These are phyloP conservation scores for Aspergillus homomorphus DNA, from an alignment of 495 filamentous ascomycete species.

Conservation along the genomic window DNA sequence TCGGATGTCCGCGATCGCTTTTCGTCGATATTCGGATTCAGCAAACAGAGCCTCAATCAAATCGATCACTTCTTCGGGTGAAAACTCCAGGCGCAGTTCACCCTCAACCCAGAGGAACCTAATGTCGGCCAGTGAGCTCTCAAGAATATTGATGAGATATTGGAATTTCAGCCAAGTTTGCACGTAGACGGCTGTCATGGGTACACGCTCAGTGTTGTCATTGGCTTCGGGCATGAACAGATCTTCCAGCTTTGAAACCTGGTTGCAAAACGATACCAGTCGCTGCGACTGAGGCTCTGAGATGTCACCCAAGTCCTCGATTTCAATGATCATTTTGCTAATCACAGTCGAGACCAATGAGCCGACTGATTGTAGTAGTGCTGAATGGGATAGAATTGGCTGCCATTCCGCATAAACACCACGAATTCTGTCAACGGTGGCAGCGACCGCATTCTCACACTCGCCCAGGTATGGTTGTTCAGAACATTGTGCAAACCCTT, in stretches of 20 bases:
- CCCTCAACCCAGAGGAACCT: constrained; percentile 84
- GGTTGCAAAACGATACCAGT: constrained; percentile 68
- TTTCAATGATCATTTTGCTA: constrained; percentile 76
- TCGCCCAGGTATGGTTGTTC: constrained; percentile 59
- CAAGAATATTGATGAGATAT: constrained; percentile 82
- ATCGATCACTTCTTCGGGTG: constrained; percentile 79
- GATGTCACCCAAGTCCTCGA: constrained; percentile 84
- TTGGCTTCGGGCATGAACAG: constrained; percentile 63
- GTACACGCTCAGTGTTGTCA: constrained; percentile 42
- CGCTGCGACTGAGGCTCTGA: constrained; percentile 81
- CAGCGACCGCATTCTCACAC: constrained; percentile 67
- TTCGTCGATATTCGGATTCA: constrained; percentile 73
- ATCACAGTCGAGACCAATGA: constrained; percentile 76
- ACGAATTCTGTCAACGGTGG: constrained; percentile 64
- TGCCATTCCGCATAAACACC: constrained; percentile 73
- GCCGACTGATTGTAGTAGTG: constrained; percentile 80
- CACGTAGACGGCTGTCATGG: constrained; percentile 75
- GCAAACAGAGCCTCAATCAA: constrained; percentile 87
- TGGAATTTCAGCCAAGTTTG: constrained; percentile 85
- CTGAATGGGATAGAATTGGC: constrained; percentile 73
- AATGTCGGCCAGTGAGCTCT: constrained; percentile 86
- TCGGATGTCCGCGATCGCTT: constrained; percentile 76
- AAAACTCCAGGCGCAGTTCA: constrained; percentile 79
- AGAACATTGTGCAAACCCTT: constrained; percentile 62
- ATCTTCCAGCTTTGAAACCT: constrained; percentile 68